Base-by-base conservation (phyloP, 176 grass and related monocot genomes). In the Thinopyrum elongatum region DNA sequence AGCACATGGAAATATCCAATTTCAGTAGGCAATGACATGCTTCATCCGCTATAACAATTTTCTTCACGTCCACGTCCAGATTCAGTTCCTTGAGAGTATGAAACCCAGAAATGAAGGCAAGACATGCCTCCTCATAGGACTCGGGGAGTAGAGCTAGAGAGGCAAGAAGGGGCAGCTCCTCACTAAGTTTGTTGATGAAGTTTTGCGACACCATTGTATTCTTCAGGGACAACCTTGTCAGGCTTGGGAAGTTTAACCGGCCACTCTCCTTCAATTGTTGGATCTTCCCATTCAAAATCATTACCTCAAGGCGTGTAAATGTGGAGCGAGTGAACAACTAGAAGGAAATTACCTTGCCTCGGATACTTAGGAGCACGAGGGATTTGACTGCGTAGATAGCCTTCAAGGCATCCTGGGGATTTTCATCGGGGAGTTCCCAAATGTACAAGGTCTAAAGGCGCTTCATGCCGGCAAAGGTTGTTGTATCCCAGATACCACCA, bases 141-240 rank as follows among this genome's bases (percentile, higher is more conserved):
- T 31, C 11, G 5, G 7, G 12, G 22, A 30, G 22, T 6, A 89
- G 35, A 0, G 36, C 17, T 17, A 89, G 81, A 19, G 39, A 74
- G 15, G 65, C 30, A 36, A 89, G 87, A 22, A 21, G 70, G 0
- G 81, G 76, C 7, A 89, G 66, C 1, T 66, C 15, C 5, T 1
- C 38, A 25, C 23, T 26, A 0, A 89, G 57, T 13, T 41, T 84
- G 7, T 1, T 23, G 3, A 89, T 84, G 39, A 89, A 89, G 9
- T 5, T 8, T 33, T 84, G 65, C 3, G 74, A 17, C 3, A 89
- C 81, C 26, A 25, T 57, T 38, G 76, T 89, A 7, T 17, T 9
- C 17, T 25, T 25, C 39, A 89, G 5, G 1, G 34, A 46, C 19
- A 89, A 76, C 53, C n/a, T 79, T 25, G 3, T 64, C 64, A 89